These are phyloP conservation scores for Senna tora DNA, from an alignment of 306 rosid genomes.

Conservation along the genomic window DNA sequence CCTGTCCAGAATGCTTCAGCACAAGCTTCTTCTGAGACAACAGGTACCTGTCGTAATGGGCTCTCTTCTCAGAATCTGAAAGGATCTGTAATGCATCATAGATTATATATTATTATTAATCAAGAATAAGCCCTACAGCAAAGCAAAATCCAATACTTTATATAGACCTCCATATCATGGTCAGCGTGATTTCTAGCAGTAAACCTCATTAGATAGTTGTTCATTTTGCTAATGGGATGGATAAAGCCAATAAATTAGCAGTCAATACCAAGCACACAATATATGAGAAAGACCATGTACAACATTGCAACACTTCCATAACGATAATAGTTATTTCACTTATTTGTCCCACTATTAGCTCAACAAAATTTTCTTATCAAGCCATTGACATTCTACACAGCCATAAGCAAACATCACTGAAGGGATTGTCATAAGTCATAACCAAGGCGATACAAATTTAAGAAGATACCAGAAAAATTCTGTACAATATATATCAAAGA, in stretches of 20 bases:
- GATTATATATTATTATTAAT: constrained; percentile 46
- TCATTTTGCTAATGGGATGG: constrained; percentile 29
- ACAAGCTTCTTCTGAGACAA: constrained; percentile 66
- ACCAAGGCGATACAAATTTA: neutral
- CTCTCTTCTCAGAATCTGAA: constrained; percentile 81
- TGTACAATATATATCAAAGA: constrained; percentile 16
- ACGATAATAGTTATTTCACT: neutral
- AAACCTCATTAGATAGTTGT: constrained; percentile 16
- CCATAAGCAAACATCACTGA: constrained; percentile 1
- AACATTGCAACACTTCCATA: neutral
- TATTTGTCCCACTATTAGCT: constrained; percentile 28
- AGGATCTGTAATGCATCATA: constrained; percentile 86
- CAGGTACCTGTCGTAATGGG: constrained; percentile 75
- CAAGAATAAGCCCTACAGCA: constrained; percentile 41
- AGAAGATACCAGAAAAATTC: neutral
- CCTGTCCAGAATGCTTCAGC: constrained; percentile 48
- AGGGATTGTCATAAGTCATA: neutral
- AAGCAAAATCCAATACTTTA: constrained; percentile 33
- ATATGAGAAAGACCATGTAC: constrained; percentile 27
- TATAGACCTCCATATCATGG: constrained; percentile 3
- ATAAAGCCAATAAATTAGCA: constrained; percentile 24
- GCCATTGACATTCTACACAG: neutral
- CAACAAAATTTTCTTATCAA: constrained; percentile 13
- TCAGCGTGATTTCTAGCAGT: constrained; percentile 33
- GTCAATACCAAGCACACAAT: constrained; percentile 13